Evolutionary conservation across 306 rosid species (phyloP), one percentile per base, ranked within the genome.

Genomic region (Oemleria cerasiformis): DNA sequence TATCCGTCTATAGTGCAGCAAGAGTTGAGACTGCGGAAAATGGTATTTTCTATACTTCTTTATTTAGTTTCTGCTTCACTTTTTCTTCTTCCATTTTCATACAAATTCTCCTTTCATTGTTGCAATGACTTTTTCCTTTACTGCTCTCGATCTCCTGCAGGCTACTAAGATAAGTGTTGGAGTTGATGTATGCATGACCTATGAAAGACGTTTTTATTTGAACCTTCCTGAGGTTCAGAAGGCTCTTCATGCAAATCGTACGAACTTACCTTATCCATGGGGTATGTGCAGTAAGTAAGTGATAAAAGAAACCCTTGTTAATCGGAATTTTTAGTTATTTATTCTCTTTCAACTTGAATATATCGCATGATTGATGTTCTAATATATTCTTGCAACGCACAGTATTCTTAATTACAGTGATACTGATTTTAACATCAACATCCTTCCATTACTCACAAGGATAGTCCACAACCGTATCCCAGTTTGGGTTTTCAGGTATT

Each of bases 201-300:
- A 9, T 30, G 97, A 93, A 85, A 86, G 89, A 36, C 55, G 40
- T 12, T 77, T 80, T 30, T 93, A 93, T 78, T 79, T 93, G 54
- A 88, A 91, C 56, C 90, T 84, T 45, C 98, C 96, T 0, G 92
- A 93, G 67, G 97, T 93, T 87, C 98, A 93, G 73, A 84, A 82
- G 40, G 98, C 96, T 70, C 96, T 93, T 43, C 97, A 93, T 71
- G 98, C 98, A 25, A 93, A 93, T 68, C 92, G 97, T 21, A 93
- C 98, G n/a, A 87, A 77, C 47, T 79, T 93, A 25, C 92, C 88
- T 1, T 84, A 93, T 72, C 0, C 21, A 6, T 93, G 96, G 98
- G 71, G 86, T 47, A 87, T 25, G 94, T 93, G 98, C 43, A 93
- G 94, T 48, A 8, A 65, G 96, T 90, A 73, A 85, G 94, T 74